Evolutionary conservation across 2,329 filamentous ascomycete species (phyloP), one percentile per base, ranked within the genome.

Genomic region (Aspergillus terreus): DNA sequence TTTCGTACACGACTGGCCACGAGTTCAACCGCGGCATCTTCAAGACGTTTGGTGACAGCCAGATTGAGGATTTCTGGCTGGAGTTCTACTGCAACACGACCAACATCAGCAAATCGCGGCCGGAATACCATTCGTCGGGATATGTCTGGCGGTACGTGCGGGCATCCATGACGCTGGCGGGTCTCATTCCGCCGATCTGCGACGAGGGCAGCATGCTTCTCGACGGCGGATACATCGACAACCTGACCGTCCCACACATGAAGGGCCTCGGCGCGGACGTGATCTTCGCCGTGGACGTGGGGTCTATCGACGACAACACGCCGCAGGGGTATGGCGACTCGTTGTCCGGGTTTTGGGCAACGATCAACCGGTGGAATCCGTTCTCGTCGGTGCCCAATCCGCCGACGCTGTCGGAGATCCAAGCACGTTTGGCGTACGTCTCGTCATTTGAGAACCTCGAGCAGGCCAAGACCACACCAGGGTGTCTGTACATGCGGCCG

Each of bases 71-170:
- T 70, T 99, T 97, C 65, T 99, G 94, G 94, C 82, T 99, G 10
- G 91, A 96, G 61, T 99, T 90, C 69, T 99, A 99, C 75, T 99
- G 95, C 80, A 99, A 99, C 73, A 97, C 94, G 0, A 99, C 95
- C 35, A 99, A 97, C 71, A 97, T 99, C 73, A 95, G 88, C 75
- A 95, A 95, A 71, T 94, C 88, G 55, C 83, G 92, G 17, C 84
- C 84, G 3, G 94, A 99, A 68, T 92, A 95, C 59, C 94, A 99
- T 71, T 96, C 91, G 0, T 94, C 88, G 54, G 94, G 94, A 12
- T 99, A 99, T 65, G 92, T 94, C 0, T 99, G 94, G 94, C 84
- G 95, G 40, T 99, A 99, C 64, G 89, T 99, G 21, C 83, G 94
- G 43, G 94, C 94, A 0, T 96, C 91, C 10, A 99, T 99, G 94